Evolutionary conservation across 768 basidiomycete genomes (phyloP).

Genomic region (Tylopilus sp.): DNA sequence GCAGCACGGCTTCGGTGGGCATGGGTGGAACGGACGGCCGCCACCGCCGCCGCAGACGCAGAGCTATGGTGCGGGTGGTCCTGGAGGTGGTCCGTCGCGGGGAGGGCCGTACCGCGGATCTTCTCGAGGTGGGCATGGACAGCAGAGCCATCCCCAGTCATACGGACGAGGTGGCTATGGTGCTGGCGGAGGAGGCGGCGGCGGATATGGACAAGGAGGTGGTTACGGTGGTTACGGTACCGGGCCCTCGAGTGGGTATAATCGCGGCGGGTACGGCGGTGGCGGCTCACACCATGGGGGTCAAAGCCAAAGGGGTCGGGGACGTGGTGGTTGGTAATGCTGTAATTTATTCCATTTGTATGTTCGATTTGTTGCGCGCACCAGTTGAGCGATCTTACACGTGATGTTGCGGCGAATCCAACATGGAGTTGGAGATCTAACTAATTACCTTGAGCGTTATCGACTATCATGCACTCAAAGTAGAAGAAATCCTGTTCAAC

Average conservation of each 20-base stretch:
- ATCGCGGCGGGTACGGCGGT: constrained; percentile 40
- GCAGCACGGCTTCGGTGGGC: constrained; percentile 28
- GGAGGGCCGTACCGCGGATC: constrained; percentile 28
- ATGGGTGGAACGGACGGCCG: constrained; percentile 32
- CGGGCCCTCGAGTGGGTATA: constrained; percentile 22
- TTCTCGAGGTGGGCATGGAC: constrained; percentile 26
- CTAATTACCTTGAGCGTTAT: no score
- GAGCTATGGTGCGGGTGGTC: constrained; percentile 27
- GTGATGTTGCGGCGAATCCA: no score
- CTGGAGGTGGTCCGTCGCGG: constrained; percentile 26
- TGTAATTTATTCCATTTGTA: constrained; percentile 29
- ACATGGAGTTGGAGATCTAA: no score
- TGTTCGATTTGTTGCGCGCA: constrained; percentile 9
- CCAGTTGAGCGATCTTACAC: no score
- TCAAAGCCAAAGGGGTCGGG: constrained; percentile 44
- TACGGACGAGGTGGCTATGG: constrained; percentile 29
- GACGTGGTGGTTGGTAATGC: constrained; percentile 42
- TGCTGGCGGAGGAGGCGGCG: constrained; percentile 6
- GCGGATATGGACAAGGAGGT: constrained; percentile 20
- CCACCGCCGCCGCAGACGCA: constrained; percentile 27
- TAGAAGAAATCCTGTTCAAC: no score
- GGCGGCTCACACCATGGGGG: constrained; percentile 28
- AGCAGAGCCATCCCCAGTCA: constrained; percentile 15
- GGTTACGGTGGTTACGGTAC: constrained; percentile 35
- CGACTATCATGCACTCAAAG: no score